Evolutionary conservation across 2,329 filamentous ascomycete genomes (phyloP).

Genomic region (Neopestalotiopsis clavispora): DNA sequence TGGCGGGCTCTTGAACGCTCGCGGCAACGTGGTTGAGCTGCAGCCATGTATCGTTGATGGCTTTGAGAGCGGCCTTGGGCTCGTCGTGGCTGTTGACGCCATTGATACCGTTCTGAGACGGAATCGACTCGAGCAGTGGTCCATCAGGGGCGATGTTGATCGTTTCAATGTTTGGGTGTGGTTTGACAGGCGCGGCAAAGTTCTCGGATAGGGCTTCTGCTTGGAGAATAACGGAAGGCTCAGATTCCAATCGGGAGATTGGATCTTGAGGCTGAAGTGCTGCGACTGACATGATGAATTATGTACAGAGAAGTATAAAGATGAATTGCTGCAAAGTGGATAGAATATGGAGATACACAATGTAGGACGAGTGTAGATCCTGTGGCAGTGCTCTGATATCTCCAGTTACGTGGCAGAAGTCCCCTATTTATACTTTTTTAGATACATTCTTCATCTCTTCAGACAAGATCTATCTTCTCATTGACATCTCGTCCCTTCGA

Average conservation of each 20-base stretch:
- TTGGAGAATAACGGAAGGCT: background rate
- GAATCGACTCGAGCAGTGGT: background rate
- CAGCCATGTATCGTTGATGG: constrained; percentile 13
- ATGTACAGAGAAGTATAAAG: background rate
- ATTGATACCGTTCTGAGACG: background rate
- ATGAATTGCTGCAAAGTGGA: background rate
- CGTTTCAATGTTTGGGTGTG: background rate
- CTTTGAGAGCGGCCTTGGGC: background rate
- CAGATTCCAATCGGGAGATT: background rate
- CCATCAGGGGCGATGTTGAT: background rate
- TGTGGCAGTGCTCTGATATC: background rate
- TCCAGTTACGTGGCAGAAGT: background rate
- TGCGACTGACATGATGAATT: constrained; percentile 8
- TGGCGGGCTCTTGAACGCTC: constrained; percentile 28
- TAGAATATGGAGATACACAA: background rate
- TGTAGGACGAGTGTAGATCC: background rate
- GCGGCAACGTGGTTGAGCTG: constrained; percentile 28
- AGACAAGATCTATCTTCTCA: background rate
- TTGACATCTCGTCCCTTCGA: background rate
- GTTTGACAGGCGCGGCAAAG: background rate
- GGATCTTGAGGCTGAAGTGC: background rate
- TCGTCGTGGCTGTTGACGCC: constrained; percentile 10
- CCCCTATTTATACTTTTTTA: background rate
- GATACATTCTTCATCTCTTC: background rate
- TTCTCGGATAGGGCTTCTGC: constrained; percentile 2